phyloP scores from a whole-genome alignment of 2,329 filamentous ascomycete species.

The Pseudonectria buxi region DNA sequence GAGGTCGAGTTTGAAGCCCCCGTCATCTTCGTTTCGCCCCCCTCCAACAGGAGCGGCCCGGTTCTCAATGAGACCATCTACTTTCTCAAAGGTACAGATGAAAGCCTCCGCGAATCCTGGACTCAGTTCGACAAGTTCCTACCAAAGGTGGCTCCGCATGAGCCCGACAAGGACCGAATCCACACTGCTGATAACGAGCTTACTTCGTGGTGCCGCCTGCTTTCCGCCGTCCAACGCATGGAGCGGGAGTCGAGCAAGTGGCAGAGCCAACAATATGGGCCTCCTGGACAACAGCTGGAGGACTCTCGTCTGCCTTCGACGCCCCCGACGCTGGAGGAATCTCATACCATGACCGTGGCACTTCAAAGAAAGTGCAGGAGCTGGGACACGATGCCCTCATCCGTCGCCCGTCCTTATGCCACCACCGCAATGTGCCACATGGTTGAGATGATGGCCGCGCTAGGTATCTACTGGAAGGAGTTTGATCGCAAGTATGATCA shows the following conservation, averaged over 20 bases:
- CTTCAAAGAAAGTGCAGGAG: constrained; percentile 40
- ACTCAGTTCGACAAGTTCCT: constrained; percentile 26
- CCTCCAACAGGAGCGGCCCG: constrained; percentile 34
- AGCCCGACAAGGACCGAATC: constrained; percentile 29
- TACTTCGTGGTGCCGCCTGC: constrained; percentile 47
- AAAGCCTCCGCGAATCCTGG: constrained; percentile 31
- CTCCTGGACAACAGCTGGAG: no score
- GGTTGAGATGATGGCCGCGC: constrained; percentile 46
- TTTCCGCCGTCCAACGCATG: constrained; percentile 44
- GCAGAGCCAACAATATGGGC: constrained; percentile 31
- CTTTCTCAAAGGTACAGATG: constrained; percentile 31
- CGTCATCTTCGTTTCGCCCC: constrained; percentile 43
- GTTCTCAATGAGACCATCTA: constrained; percentile 25
- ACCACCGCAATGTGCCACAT: constrained; percentile 51
- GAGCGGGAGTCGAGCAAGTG: constrained; percentile 42
- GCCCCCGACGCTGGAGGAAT: constrained; percentile 15
- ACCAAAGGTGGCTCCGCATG: constrained; percentile 19
- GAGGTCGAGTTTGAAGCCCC: constrained; percentile 43
- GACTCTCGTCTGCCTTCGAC: constrained; percentile 19
- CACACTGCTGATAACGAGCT: constrained; percentile 51
- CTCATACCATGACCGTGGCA: constrained; percentile 39
- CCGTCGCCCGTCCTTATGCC: constrained; percentile 42
- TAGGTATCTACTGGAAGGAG: constrained; percentile 53
- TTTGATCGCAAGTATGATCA: constrained; percentile 46
- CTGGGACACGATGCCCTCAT: constrained; percentile 46